These are phyloP conservation scores for Suhomyces sp. DNA, from an alignment of 805 yeast species.

Conservation along the genomic window DNA sequence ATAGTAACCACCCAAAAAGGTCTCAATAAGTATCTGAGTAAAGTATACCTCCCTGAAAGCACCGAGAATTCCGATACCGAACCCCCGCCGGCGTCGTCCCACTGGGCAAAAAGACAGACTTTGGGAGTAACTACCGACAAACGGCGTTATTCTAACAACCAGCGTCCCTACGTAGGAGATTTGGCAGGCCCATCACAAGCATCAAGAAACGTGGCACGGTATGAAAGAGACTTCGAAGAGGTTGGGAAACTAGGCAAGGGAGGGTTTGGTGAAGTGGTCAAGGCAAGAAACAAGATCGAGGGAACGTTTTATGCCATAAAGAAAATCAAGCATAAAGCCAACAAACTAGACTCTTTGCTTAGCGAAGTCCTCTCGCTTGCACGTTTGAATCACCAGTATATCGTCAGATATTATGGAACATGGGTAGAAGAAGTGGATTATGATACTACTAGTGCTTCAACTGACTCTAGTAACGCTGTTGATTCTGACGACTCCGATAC, in stretches of 20 bases:
- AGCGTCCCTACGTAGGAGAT: conserved; percentile 10
- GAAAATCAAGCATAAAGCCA: conserved; percentile 79
- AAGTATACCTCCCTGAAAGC: neutral
- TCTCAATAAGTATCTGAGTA: neutral
- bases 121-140: conserved; percentile 1
- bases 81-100: neutral
- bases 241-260: conserved; percentile 89
- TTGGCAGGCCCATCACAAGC: neutral
- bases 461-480: conserved; percentile 10
- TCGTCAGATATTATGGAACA: conserved; percentile 93
- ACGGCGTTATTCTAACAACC: conserved; percentile 23
- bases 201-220: conserved; percentile 53
- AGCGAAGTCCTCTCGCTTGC: conserved; percentile 92
- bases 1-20: conserved; percentile 10
- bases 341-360: conserved; percentile 73
- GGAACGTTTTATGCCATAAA: conserved; percentile 95
- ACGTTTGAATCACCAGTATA: conserved; percentile 89
- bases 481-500: conserved; percentile 7
- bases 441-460: conserved; percentile 16
- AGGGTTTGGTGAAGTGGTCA: conserved; percentile 98
- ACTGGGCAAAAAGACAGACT: neutral
- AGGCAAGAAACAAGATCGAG: conserved; percentile 88
- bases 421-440: conserved; percentile 81
- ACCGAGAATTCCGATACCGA: neutral
- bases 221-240: conserved; percentile 92